These are phyloP conservation scores for Cryphonectria radicalis DNA, from an alignment of 2,329 filamentous ascomycete genomes.

Conservation along the genomic window DNA sequence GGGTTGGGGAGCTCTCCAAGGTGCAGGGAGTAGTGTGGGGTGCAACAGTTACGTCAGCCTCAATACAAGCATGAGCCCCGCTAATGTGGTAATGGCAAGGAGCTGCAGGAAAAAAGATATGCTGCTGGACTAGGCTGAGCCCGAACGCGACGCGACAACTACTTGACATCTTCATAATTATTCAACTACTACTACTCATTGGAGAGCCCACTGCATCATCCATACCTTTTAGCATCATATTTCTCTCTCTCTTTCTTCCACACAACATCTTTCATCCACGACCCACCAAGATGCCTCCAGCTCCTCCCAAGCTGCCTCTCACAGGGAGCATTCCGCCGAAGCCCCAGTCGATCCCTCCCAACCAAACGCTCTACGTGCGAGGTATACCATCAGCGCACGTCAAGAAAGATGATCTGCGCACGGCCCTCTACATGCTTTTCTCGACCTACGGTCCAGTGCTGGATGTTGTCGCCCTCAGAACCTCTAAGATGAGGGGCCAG, in stretches of 20 bases:
- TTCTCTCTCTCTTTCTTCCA: background rate
- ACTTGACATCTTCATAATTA: background rate
- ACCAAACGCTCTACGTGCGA: slow-evolving; percentile 77
- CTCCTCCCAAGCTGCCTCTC: slow-evolving; percentile 24
- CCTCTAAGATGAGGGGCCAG: slow-evolving; percentile 91
- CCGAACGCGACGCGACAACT: slow-evolving; percentile 22
- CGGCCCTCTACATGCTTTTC: slow-evolving; percentile 89
- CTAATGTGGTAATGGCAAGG: slow-evolving; percentile 18
- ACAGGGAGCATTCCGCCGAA: slow-evolving; percentile 28
- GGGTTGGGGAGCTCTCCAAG: slow-evolving; percentile 9
- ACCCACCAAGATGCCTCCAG: slow-evolving; percentile 19
- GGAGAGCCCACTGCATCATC: background rate
- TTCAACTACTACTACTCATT: background rate
- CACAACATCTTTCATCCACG: background rate
- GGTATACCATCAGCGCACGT: slow-evolving; percentile 88
- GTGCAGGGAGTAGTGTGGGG: slow-evolving; percentile 24
- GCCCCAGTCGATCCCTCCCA: slow-evolving; percentile 31
- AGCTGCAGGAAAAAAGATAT: slow-evolving; percentile 28
- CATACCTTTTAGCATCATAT: background rate
- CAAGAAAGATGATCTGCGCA: slow-evolving; percentile 83
- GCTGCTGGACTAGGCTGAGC: slow-evolving; percentile 1
- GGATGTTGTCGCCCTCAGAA: slow-evolving; percentile 89
- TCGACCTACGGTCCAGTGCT: slow-evolving; percentile 91
- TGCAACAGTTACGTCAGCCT: slow-evolving; percentile 19
- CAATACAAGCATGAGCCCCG: slow-evolving; percentile 27